Evolutionary conservation across 805 yeast species (phyloP).

Genomic region (Candida railenensis): DNA sequence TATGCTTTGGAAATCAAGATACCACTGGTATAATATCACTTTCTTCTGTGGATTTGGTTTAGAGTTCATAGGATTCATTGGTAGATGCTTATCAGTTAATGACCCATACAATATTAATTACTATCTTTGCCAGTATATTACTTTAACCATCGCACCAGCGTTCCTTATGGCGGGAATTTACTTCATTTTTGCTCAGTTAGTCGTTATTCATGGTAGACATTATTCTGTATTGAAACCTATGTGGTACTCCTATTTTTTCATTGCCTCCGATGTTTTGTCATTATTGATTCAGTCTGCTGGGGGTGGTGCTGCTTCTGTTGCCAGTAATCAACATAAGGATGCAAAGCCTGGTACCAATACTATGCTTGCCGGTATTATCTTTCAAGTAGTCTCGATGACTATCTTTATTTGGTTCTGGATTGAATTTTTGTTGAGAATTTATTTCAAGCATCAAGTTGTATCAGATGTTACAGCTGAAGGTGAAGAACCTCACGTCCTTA

Average conservation of each 20-base stretch:
- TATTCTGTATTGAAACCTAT: constrained; percentile 39
- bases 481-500: constrained; percentile 12
- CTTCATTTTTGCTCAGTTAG: constrained; percentile 39
- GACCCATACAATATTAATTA: constrained; percentile 18
- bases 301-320: constrained; percentile 36
- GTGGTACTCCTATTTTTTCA: constrained; percentile 44
- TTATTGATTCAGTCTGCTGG: constrained; percentile 40
- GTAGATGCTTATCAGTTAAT: constrained; percentile 30
- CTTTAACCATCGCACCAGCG: constrained; percentile 41
- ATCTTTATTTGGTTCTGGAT: constrained; percentile 35
- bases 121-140: constrained; percentile 32
- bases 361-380: constrained; percentile 38
- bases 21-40: constrained; percentile 39
- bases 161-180: constrained; percentile 44
- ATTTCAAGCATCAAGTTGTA: constrained; percentile 21
- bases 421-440: constrained; percentile 31
- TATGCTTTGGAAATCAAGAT: constrained; percentile 32
- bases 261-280: constrained; percentile 35
- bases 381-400: constrained; percentile 41
- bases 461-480: constrained; percentile 6
- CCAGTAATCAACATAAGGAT: constrained; percentile 19
- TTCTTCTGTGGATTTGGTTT: constrained; percentile 35
- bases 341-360: constrained; percentile 32
- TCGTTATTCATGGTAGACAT: constrained; percentile 36
- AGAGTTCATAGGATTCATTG: constrained; percentile 38